Percentiles rank a stretch among this genome's conserved stretches.
Evolutionary conservation across 2,329 filamentous ascomycete species (phyloP).

Genomic region (Thelonectria rubi): DNA sequence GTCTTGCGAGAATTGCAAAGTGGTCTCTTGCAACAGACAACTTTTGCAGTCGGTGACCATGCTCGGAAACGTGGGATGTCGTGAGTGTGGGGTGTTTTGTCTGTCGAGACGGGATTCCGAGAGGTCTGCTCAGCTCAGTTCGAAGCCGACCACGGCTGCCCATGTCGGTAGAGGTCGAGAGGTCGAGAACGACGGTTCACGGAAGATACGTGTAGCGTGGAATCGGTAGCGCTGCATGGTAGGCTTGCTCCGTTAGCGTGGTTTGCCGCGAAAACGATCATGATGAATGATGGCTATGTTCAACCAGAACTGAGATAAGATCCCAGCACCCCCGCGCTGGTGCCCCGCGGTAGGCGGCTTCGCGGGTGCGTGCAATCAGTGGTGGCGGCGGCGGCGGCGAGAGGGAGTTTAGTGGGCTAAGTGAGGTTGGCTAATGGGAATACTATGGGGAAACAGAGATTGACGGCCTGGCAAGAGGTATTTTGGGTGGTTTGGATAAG

Average conservation of each 20-base stretch:
- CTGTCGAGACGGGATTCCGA: not conserved
- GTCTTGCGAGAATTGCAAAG: not conserved
- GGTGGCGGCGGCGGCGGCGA: no score
- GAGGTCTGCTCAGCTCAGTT: constrained; percentile 10
- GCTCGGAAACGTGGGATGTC: constrained; percentile 19
- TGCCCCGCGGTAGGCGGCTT: constrained; percentile 23
- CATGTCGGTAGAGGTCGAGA: constrained; percentile 1
- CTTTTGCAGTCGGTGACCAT: constrained; percentile 2
- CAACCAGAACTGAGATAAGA: constrained; percentile 28
- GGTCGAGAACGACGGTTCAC: not conserved
- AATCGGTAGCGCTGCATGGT: constrained; percentile 1
- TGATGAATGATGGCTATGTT: constrained; percentile 27
- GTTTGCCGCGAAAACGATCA: not conserved
- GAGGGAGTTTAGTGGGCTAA: constrained; percentile 9
- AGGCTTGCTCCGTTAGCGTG: not conserved
- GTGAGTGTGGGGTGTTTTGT: constrained; percentile 25
- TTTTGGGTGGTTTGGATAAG: constrained; percentile 9
- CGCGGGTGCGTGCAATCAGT: not conserved
- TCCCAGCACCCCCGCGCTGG: constrained; percentile 22
- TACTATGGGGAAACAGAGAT: constrained; percentile 5
- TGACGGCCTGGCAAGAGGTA: constrained; percentile 3
- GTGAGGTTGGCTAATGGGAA: constrained; percentile 19
- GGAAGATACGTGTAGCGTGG: constrained; percentile 15
- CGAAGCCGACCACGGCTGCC: not conserved
- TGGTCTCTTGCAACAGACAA: constrained; percentile 10